phyloP scores from a whole-genome alignment of 2,329 filamentous ascomycete genomes.

The Clarireedia hainanense region DNA sequence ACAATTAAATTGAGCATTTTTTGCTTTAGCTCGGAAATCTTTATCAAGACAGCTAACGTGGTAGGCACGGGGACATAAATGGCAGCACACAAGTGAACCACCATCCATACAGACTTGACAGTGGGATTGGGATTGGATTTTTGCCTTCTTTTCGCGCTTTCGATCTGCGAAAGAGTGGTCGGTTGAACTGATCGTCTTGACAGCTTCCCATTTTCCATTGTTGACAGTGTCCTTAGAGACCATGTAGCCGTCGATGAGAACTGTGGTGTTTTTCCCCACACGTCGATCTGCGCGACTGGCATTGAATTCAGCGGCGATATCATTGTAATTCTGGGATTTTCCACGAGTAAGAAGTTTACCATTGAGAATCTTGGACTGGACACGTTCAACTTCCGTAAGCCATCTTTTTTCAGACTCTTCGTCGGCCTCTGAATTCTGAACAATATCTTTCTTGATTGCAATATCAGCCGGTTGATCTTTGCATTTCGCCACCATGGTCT shows the following conservation, averaged over 20 bases:
- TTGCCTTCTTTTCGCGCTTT: slow-evolving; percentile 39
- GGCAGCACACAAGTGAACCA: slow-evolving; percentile 40
- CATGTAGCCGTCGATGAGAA: slow-evolving; percentile 47
- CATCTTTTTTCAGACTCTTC: slow-evolving; percentile 44
- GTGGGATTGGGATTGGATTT: slow-evolving; percentile 38
- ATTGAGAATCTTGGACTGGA: slow-evolving; percentile 49
- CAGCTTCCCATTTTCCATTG: slow-evolving; percentile 47
- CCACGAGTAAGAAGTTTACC: slow-evolving; percentile 41
- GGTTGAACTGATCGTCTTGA: slow-evolving; percentile 48
- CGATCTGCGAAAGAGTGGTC: slow-evolving; percentile 43
- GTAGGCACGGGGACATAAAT: slow-evolving; percentile 46
- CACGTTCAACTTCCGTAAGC: slow-evolving; percentile 47
- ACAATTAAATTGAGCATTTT: slow-evolving; percentile 42
- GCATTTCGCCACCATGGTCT: slow-evolving; percentile 45
- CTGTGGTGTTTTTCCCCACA: slow-evolving; percentile 48
- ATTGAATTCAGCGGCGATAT: slow-evolving; percentile 31
- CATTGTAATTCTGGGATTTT: slow-evolving; percentile 26
- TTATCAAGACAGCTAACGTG: slow-evolving; percentile 42
- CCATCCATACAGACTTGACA: slow-evolving; percentile 45
- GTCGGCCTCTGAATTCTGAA: slow-evolving; percentile 27
- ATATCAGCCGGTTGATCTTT: slow-evolving; percentile 41
- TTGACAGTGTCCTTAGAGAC: slow-evolving; percentile 48
- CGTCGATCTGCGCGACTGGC: slow-evolving; percentile 39
- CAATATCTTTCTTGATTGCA: slow-evolving; percentile 29
- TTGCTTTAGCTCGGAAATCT: slow-evolving; percentile 34